Percentiles rank a stretch among this genome's conserved stretches.
These are phyloP conservation scores for Aspergillus luchuensis DNA, from an alignment of 2,329 filamentous ascomycete genomes.

Conservation along the genomic window DNA sequence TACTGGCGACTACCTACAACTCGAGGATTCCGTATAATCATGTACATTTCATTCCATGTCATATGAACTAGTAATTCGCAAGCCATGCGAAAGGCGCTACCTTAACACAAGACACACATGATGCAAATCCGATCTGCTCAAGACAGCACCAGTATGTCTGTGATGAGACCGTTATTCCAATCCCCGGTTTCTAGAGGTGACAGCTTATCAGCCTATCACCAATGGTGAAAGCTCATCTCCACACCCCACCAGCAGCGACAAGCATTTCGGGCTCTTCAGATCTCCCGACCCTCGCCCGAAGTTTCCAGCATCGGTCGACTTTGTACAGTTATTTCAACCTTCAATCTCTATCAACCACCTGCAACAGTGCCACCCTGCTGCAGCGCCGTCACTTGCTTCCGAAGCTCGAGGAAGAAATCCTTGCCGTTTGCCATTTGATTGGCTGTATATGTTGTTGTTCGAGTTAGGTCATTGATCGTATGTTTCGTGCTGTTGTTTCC, in stretches of 20 bases:
- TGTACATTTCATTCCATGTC: conserved; percentile 3
- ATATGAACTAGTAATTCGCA: background rate
- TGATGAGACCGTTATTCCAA: background rate
- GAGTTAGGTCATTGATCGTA: conserved; percentile 11
- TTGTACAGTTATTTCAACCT: background rate
- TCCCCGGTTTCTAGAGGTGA: conserved; percentile 4
- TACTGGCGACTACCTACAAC: background rate
- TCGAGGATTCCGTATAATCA: background rate
- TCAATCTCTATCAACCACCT: conserved; percentile 33
- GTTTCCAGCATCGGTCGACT: conserved; percentile 8
- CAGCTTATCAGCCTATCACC: conserved; percentile 19
- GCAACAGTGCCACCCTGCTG: conserved; percentile 39
- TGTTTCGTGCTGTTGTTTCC: background rate
- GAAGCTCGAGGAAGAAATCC: conserved; percentile 53
- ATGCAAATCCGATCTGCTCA: background rate
- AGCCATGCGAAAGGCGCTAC: background rate
- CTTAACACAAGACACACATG: background rate
- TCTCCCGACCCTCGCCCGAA: background rate
- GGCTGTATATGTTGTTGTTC: conserved; percentile 31
- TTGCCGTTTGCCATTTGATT: conserved; percentile 52
- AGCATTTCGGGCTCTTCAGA: background rate
- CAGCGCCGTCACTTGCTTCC: conserved; percentile 48
- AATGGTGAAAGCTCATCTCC: background rate
- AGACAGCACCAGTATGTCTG: background rate
- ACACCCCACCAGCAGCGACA: background rate